Evolutionary conservation across 768 basidiomycete genomes (phyloP), one percentile per base, ranked within the genome.

Genomic region (Suillus discolor): DNA sequence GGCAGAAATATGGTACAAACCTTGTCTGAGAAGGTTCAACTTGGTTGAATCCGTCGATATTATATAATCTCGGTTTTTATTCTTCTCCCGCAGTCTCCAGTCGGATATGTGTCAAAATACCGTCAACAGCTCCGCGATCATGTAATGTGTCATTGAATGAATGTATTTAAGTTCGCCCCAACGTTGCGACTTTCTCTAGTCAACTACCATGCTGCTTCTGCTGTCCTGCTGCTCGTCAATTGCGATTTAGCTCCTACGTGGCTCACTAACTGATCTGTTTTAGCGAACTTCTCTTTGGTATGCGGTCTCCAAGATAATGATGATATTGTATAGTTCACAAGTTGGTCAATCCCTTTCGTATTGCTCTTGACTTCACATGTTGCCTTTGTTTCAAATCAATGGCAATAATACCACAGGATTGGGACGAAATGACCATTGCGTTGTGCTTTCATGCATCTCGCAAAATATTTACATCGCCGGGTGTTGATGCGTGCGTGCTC

Each of bases 401-500:
- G 59, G 41, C 25, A 18, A 60, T 42, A 31, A 28, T 12, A 13
- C 18, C 39, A 60, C 36, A 41, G 38, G 23, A 18, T 16, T 59
- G 38, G 36, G 23, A 25, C 8, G 31, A 55, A 55, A 55, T 18
- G 13, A 23, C 8, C 23, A 59, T 41, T 41, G n/a, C 15, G 36
- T 39, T n/a, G 36, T n/a, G 57, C 38, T 39, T 9, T 6, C 25
- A 60, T 41, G 57, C 39, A 7, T 23, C 38, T 41, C 39, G 42
- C 28, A 18, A 59, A 59, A 59, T 59, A 25, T 28, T 39, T 15
- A 9, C 36, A 57, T 57, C 15, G 18, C 23, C 11, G 16, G 16
- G 39, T 59, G 9, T 59, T 38, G 38, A 34, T 42, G 39, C 1
- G 59, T 60, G 59, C 59, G 59, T 60, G 41, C 6, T 60, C 39